Percentiles rank a stretch among this genome's conserved stretches.
These are phyloP conservation scores for Coniochaeta sp. DNA, from an alignment of 2,329 filamentous ascomycete species.

Conservation along the genomic window DNA sequence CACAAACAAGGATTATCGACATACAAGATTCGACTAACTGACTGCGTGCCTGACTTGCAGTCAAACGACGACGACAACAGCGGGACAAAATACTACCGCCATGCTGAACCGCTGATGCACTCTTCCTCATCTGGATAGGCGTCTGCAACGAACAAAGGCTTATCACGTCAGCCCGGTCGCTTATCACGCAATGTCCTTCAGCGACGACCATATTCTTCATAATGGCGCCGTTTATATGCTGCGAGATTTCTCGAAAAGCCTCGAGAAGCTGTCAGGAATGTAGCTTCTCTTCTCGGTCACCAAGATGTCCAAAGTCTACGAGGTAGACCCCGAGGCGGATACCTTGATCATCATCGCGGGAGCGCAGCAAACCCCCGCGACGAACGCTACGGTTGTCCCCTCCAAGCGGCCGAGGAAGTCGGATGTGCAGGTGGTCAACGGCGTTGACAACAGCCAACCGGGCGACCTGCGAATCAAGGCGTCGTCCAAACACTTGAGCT, in stretches of 20 bases:
- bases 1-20: no score
- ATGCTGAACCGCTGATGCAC: background rate
- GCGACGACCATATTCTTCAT: background rate
- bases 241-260: background rate
- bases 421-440: background rate
- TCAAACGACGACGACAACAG: background rate
- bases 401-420: constrained; percentile 4
- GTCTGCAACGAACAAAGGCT: background rate
- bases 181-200: constrained; percentile 1
- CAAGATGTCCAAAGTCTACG: constrained; percentile 22
- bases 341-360: constrained; percentile 21
- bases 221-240: background rate
- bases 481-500: constrained; percentile 26
- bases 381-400: background rate
- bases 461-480: constrained; percentile 24
- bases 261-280: background rate
- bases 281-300: background rate
- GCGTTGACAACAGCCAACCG: background rate
- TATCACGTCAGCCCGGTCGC: background rate
- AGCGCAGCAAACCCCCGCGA: constrained; percentile 13
- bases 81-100: no score
- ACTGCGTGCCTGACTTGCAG: background rate
- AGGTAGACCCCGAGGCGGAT: constrained; percentile 25
- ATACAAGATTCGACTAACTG: no score
- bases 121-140: background rate